These are phyloP conservation scores for Mycena galopus DNA, from an alignment of 768 basidiomycete genomes.

Conservation along the genomic window DNA sequence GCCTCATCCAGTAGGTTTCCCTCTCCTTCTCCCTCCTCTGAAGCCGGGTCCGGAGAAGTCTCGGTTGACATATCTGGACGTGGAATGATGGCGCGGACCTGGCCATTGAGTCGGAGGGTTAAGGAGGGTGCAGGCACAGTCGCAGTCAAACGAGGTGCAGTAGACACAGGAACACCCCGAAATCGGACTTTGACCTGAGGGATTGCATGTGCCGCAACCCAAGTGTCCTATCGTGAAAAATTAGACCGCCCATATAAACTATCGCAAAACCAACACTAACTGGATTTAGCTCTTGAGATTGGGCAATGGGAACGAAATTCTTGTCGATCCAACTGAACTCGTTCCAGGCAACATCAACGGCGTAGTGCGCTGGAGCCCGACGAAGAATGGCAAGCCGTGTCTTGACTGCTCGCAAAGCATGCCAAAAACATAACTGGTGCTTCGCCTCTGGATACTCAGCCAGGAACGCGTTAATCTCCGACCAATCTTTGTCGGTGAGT, in stretches of 20 bases:
- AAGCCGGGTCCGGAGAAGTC: too few species aligned
- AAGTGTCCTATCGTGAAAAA: constrained; percentile 23
- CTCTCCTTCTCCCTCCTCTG: too few species aligned
- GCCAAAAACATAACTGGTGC: constrained; percentile 56
- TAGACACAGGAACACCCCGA: too few species aligned
- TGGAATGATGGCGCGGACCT: too few species aligned
- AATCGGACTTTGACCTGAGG: not conserved
- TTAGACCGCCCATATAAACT: not conserved
- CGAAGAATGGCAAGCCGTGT: constrained; percentile 43
- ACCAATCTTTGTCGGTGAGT: constrained; percentile 12
- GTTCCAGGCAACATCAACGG: constrained; percentile 37
- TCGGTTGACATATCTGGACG: too few species aligned
- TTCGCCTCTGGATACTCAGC: constrained; percentile 46
- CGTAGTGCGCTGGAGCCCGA: constrained; percentile 43
- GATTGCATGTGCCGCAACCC: not conserved
- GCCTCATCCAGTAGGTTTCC: not conserved
- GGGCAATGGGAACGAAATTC: constrained; percentile 41
- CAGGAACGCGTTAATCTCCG: constrained; percentile 50
- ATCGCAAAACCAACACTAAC: not conserved
- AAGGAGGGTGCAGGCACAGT: too few species aligned
- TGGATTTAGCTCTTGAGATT: constrained; percentile 22
- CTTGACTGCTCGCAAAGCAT: constrained; percentile 46
- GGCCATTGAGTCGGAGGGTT: too few species aligned
- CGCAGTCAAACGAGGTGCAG: too few species aligned
- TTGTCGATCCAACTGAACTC: constrained; percentile 46